A percentile compares a stretch with the other conserved stretches of the same genome.
phyloP scores from a whole-genome alignment of 2,329 filamentous ascomycete species.

The Amauroascus verrucosus region DNA sequence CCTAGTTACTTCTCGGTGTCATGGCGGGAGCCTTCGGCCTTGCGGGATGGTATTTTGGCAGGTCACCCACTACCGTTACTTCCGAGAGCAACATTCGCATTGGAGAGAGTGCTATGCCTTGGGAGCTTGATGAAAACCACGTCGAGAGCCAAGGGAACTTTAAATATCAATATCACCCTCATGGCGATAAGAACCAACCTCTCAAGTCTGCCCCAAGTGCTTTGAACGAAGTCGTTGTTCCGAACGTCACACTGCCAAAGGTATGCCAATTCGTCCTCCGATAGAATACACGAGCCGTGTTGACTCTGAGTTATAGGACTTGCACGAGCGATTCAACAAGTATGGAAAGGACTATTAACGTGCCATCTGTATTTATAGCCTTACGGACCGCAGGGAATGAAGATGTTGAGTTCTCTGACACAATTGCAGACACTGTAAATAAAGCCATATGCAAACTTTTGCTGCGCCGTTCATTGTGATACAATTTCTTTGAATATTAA shows the following conservation, averaged over 20 bases:
- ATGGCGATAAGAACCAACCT: constrained; percentile 63
- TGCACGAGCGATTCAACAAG: constrained; percentile 99
- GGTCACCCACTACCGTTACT: constrained; percentile 72
- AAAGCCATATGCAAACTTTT: constrained; percentile 7
- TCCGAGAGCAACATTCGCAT: constrained; percentile 71
- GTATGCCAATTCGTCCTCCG: constrained; percentile 39
- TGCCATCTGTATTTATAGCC: constrained; percentile 3
- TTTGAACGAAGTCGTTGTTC: constrained; percentile 87
- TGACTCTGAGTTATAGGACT: constrained; percentile 45
- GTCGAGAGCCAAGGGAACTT: constrained; percentile 49
- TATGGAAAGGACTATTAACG: constrained; percentile 73
- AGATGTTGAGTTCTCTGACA: background rate
- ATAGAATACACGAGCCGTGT: background rate
- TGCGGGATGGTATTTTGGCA: constrained; percentile 71
- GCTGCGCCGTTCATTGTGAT: constrained; percentile 3
- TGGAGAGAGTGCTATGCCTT: constrained; percentile 72
- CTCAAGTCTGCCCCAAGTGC: constrained; percentile 89
- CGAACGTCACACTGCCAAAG: constrained; percentile 86
- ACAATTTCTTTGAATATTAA: background rate
- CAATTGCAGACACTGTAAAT: constrained; percentile 9
- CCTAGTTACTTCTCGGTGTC: constrained; percentile 75
- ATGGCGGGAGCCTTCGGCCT: constrained; percentile 82
- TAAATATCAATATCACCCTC: constrained; percentile 72
- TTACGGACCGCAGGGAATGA: background rate
- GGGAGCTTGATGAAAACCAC: constrained; percentile 62